Conservation (phyloP, 805 yeast genomes). For the Ogataea paradorogensis region DNA sequence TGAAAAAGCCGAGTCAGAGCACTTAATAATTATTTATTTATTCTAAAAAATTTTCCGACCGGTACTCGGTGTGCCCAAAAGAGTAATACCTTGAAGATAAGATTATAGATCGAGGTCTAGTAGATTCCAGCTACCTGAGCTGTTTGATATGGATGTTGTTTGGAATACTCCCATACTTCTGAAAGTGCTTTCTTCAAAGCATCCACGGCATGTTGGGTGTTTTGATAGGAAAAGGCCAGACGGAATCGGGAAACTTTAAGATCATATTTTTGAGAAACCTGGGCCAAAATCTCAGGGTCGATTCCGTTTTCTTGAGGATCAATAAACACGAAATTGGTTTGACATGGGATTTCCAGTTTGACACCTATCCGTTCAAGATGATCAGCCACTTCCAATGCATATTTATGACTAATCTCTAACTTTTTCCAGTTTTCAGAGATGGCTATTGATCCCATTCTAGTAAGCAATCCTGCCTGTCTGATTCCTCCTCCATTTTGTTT, state of each 20-base stretch:
- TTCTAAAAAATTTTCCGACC: constrained; percentile 13
- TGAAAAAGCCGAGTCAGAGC: not conserved
- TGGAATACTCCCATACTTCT: constrained; percentile 55
- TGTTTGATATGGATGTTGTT: constrained; percentile 44
- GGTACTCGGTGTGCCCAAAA: constrained; percentile 11
- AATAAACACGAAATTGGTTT: constrained; percentile 80
- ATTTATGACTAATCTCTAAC: constrained; percentile 47
- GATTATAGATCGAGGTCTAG: not conserved
- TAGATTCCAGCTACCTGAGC: constrained; percentile 2
- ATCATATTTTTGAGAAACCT: constrained; percentile 50
- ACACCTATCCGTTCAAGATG: constrained; percentile 55
- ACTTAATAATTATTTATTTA: constrained; percentile 1
- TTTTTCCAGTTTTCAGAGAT: constrained; percentile 68
- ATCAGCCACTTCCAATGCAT: constrained; percentile 48
- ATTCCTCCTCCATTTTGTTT: constrained; percentile 95
- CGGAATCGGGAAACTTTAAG: constrained; percentile 70
- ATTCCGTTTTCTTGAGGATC: constrained; percentile 55
- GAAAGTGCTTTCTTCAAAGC: constrained; percentile 53
- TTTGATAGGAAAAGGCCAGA: constrained; percentile 78
- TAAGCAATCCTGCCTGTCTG: constrained; percentile 80
- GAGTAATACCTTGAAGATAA: constrained; percentile 6
- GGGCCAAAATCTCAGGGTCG: constrained; percentile 41
- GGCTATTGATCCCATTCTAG: constrained; percentile 78
- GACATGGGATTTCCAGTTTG: constrained; percentile 66
- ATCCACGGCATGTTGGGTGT: constrained; percentile 51